A percentile compares a stretch with the other conserved stretches of the same genome.
These are phyloP conservation scores for Apophysomyces trapeziformis DNA, from an alignment of 371 early-diverging fungal genomes.

Conservation along the genomic window DNA sequence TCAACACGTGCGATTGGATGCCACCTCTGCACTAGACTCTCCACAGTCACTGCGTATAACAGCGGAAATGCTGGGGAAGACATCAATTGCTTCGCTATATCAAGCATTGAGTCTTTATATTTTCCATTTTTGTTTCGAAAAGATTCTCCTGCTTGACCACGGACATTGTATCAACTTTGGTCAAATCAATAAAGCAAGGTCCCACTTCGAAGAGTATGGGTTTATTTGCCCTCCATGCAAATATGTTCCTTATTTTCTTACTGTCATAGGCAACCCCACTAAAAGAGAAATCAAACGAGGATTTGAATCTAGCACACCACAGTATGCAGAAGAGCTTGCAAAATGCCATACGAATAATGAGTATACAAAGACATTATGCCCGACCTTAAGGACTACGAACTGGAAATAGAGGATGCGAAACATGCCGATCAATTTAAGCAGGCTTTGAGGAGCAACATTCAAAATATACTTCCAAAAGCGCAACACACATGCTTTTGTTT, in stretches of 20 bases:
- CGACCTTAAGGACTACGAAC: slow-evolving; percentile 41
- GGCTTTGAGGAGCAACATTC: slow-evolving; percentile 55
- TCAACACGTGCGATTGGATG: slow-evolving; percentile 77
- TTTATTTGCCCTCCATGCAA: slow-evolving; percentile 64
- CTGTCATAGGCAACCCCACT: slow-evolving; percentile 54
- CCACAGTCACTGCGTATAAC: slow-evolving; percentile 56
- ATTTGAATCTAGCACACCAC: slow-evolving; percentile 51
- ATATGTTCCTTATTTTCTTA: slow-evolving; percentile 70
- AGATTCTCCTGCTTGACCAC: slow-evolving; percentile 58
- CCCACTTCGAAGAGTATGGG: slow-evolving; percentile 55
- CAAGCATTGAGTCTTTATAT: slow-evolving; percentile 64
- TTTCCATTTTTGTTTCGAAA: slow-evolving; percentile 61
- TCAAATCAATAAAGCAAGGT: slow-evolving; percentile 46
- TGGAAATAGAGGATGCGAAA: slow-evolving; percentile 26
- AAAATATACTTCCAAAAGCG: slow-evolving; percentile 53
- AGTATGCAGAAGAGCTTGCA: slow-evolving; percentile 55
- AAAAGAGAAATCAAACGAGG: slow-evolving; percentile 54
- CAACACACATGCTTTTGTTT: slow-evolving; percentile 62
- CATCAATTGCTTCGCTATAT: slow-evolving; percentile 57
- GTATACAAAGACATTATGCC: slow-evolving; percentile 33
- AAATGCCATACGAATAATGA: slow-evolving; percentile 36
- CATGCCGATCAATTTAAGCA: slow-evolving; percentile 53
- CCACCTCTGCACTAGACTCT: slow-evolving; percentile 71
- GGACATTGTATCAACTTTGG: slow-evolving; percentile 68
- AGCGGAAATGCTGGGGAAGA: slow-evolving; percentile 54